Base-by-base conservation (phyloP, 2,329 filamentous ascomycete species). In the Talaromyces sp. region DNA sequence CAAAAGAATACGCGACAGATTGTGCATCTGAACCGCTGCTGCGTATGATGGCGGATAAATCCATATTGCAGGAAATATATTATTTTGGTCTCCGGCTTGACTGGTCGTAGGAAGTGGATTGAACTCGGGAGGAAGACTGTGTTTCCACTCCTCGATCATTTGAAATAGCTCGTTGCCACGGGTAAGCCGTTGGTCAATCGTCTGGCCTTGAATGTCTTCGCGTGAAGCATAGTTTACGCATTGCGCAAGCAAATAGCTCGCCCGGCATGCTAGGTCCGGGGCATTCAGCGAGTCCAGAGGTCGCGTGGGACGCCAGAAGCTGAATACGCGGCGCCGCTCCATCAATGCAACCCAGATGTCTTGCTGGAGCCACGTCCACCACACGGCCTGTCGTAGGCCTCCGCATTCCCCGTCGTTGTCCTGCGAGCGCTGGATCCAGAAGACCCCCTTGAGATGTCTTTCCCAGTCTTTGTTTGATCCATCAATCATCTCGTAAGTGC, bases 331-430 rank as follows among this genome's bases (percentile, higher is more conserved):
- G 4, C 86, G 75, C 25, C 78, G 77, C 67, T 87, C 85, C 0
- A 84, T 78, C 64, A 87, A 87, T 0, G 85, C 85, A 1, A 84
- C 85, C 85, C 85, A 88, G 0, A 85, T 79, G 67, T 88, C 86
- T 67, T 88, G 86, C n/a, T 84, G 77, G 3, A 88, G 73, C 86
- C 85, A 88, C 0, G 82, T 81, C 85, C 86, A 88, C 86, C 85
- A 88, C 0, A 85, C 82, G 0, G 84, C 82, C 64, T 83, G 80
- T 49, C 82, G 77, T 0, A 88, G 73, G 0, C 84, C 83, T 0
- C 81, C 80, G 0, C 80, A 82, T 56, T 84, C 84, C 1, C 84
- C 85, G 59, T 88, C 79, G 52, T 86, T 85, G 55, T 85, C 79
- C 58, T 85, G 84, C 0, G 81, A 85, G n/a, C 85, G 75, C 61